Evolutionary conservation across 1,284 basidiomycete species (phyloP), one percentile per base, ranked within the genome.

Genomic region (Cutaneotrichosporon mucoides): DNA sequence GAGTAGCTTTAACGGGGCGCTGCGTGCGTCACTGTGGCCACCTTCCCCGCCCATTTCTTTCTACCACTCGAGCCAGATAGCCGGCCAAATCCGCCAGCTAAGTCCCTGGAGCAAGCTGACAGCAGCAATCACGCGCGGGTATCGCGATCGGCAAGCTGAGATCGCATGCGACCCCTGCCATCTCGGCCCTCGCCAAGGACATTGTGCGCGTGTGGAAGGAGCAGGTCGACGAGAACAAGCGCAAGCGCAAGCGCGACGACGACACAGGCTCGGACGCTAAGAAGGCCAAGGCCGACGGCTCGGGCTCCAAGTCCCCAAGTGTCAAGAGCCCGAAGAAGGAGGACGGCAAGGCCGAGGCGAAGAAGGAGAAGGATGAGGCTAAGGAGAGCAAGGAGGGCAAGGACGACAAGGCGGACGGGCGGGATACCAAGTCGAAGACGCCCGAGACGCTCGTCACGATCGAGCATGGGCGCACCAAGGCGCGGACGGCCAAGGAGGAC

Each of bases 181-280:
- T 98, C 3, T 77, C 90, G 3, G 87, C 90, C 58, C 80, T 92
- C 4, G 91, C 95, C 11, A 97, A 97, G 76, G 92, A 93, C 67
- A 83, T 98, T 40, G 94, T 98, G 49, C 90, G 88, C 78, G 87
- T 88, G 73, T 94, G 92, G 92, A 92, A 93, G 79, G 84, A 82
- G 48, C 87, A 86, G 57, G 90, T 93, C 36, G 90, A 92, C 67
- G 85, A 84, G 68, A 87, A 66, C 63, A 78, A 89, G 57, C 91
- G 90, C 73, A 71, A 70, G 70, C 72, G 48, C 64, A 73, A 70
- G 67, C 72, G 68, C 67, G 57, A 58, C 52, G 58, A 57, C 6
- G 67, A 63, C 45, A 63, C 67, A 36, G 60, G 55, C 36, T 69
- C 24, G 6, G 72, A 73, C 40, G 66, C 63, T 10, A 76, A 76